These are phyloP conservation scores for Xerocomus cyaneibrunnescens DNA, from an alignment of 1,284 basidiomycete genomes.

Conservation along the genomic window DNA sequence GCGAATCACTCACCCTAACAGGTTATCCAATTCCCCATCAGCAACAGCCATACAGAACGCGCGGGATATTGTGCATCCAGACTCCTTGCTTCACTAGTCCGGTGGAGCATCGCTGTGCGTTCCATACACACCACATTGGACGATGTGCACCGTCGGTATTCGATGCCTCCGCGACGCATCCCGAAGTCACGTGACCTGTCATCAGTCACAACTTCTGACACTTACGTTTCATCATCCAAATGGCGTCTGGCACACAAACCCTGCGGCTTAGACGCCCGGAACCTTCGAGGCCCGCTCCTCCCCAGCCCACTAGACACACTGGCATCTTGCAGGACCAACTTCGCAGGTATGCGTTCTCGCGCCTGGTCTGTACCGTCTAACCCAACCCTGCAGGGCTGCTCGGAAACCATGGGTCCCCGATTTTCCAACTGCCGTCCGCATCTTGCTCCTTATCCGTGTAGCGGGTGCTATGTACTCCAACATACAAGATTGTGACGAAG, in stretches of 20 bases:
- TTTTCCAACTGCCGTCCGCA: conserved; percentile 79
- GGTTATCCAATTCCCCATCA: conserved; percentile 16
- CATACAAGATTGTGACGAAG: conserved; percentile 97
- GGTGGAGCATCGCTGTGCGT: not conserved
- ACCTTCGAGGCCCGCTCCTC: conserved; percentile 33
- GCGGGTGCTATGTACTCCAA: conserved; percentile 95
- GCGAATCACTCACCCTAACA: conserved; percentile 28
- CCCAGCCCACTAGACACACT: conserved; percentile 46
- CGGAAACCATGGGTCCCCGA: conserved; percentile 81
- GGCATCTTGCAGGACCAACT: conserved; percentile 77
- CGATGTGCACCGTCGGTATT: not conserved
- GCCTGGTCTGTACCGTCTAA: conserved; percentile 9
- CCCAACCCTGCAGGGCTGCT: conserved; percentile 47
- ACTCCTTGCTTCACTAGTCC: not conserved
- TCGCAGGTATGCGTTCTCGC: conserved; percentile 49
- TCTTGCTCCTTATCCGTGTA: conserved; percentile 81
- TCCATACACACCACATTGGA: not conserved
- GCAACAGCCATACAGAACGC: not conserved
- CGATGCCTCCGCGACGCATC: conserved; percentile 3
- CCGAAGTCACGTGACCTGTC: conserved; percentile 20
- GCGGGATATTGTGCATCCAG: not conserved
- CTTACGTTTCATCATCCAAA: conserved; percentile 6
- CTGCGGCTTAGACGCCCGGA: conserved; percentile 58
- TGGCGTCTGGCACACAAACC: conserved; percentile 45
- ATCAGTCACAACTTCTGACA: not conserved